Percentiles rank a stretch among this genome's conserved stretches.
phyloP scores from a whole-genome alignment of 202 grass and related monocot genomes.

The Panicum hallii region DNA sequence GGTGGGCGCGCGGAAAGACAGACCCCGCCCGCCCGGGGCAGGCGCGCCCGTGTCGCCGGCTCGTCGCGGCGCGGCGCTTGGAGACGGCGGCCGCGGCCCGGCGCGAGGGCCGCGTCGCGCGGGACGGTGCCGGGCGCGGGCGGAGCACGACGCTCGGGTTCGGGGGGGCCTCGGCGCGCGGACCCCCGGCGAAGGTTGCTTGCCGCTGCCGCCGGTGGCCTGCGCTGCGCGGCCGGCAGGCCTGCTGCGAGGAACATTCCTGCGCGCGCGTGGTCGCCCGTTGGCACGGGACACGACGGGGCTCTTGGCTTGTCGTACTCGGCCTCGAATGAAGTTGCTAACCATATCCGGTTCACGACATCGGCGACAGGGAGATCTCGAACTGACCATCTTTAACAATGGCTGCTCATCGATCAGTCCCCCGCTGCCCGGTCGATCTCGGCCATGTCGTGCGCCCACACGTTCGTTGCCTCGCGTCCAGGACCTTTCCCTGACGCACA shows the following conservation, averaged over 20 bases:
- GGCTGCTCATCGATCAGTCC: background rate
- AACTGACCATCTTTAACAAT: background rate
- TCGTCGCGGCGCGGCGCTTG: background rate
- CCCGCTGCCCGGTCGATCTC: background rate
- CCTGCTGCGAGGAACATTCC: slow-evolving; percentile 21
- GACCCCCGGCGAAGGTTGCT: slow-evolving; percentile 30
- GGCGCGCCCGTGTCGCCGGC: slow-evolving; percentile 21
- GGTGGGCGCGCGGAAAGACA: slow-evolving; percentile 23
- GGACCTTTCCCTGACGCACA: background rate
- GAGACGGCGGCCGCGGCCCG: background rate
- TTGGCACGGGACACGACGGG: background rate
- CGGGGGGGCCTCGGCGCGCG: slow-evolving; percentile 24
- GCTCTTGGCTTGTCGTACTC: background rate
- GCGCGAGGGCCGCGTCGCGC: background rate
- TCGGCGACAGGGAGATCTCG: background rate
- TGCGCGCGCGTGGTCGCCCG: background rate
- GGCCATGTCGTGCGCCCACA: background rate
- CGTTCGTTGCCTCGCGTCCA: background rate
- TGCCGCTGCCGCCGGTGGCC: background rate
- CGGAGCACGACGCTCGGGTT: slow-evolving; percentile 40
- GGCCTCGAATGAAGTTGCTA: background rate
- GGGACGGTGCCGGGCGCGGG: slow-evolving; percentile 43
- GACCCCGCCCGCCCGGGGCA: background rate
- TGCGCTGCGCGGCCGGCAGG: too few relatives aligned
- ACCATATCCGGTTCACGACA: background rate